Conservation (phyloP, 208 protist genomes). For the Phytomonas francai region DNA sequence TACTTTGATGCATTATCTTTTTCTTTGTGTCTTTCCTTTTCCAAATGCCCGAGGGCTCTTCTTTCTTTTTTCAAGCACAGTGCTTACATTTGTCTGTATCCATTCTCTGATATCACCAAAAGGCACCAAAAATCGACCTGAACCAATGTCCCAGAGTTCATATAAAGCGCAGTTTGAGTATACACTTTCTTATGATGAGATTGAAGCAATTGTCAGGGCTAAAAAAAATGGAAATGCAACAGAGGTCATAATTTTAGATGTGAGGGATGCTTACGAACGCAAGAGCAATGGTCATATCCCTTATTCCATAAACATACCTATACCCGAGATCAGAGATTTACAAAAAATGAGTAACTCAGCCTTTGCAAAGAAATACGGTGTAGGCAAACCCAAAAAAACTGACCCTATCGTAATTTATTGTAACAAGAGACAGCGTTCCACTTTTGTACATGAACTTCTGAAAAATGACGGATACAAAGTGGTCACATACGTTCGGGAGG, state of each 20-base stretch:
- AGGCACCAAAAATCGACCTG: neutral
- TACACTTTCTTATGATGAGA: conserved; percentile 18
- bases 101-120: neutral
- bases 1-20: neutral
- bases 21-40: neutral
- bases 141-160: neutral
- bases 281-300: conserved; percentile 30
- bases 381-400: conserved; percentile 34
- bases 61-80: conserved; percentile 1
- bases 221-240: conserved; percentile 24
- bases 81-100: neutral
- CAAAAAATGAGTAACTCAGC: conserved; percentile 31
- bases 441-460: conserved; percentile 21
- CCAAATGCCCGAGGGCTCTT: neutral
- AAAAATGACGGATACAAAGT: conserved; percentile 22
- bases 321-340: conserved; percentile 31
- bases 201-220: conserved; percentile 49
- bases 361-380: conserved; percentile 49
- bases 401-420: conserved; percentile 53
- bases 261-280: conserved; percentile 50
- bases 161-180: conserved; percentile 6
- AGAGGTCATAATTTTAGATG: conserved; percentile 50
- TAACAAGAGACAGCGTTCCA: conserved; percentile 26
- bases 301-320: conserved; percentile 42
- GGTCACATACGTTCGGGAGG: conserved; percentile 24